phyloP scores from a whole-genome alignment of 2,329 filamentous ascomycete genomes.

The Lanzia echinophila region DNA sequence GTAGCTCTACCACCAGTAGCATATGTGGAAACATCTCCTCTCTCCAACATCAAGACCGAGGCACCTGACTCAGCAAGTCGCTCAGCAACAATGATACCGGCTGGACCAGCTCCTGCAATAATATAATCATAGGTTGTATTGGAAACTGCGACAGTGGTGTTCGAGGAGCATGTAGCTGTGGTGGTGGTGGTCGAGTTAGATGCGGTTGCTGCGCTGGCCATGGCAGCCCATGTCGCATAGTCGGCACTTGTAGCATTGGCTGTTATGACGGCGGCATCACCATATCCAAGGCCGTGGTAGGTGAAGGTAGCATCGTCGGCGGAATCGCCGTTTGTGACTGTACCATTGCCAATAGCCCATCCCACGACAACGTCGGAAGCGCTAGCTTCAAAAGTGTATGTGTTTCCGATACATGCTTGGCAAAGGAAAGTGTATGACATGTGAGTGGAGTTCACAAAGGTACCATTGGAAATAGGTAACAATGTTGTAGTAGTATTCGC shows the following conservation, averaged over 20 bases:
- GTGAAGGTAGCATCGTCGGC: constrained; percentile 7
- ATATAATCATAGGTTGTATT: constrained; percentile 7
- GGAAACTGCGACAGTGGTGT: neutral
- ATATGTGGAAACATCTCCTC: constrained; percentile 8
- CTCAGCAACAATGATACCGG: constrained; percentile 8
- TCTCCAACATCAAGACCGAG: constrained; percentile 10
- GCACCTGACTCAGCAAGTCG: constrained; percentile 7
- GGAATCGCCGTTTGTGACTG: constrained; percentile 4
- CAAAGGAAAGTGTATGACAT: constrained; percentile 50
- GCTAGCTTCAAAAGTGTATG: neutral
- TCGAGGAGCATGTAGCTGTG: neutral
- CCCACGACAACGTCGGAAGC: neutral
- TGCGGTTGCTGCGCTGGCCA: neutral
- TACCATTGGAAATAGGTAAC: constrained; percentile 43
- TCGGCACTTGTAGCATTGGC: neutral
- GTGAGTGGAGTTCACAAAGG: constrained; percentile 46
- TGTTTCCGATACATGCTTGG: constrained; percentile 33
- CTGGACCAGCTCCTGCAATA: constrained; percentile 6
- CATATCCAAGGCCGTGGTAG: constrained; percentile 5
- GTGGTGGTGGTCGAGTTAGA: neutral
- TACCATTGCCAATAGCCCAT: constrained; percentile 8
- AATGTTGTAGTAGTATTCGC: constrained; percentile 35
- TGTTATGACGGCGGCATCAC: neutral
- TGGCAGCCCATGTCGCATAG: constrained; percentile 5
- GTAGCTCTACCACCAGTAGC: constrained; percentile 4